Base-by-base conservation (phyloP, 2,329 filamentous ascomycete species). In the Bisporella sp. region DNA sequence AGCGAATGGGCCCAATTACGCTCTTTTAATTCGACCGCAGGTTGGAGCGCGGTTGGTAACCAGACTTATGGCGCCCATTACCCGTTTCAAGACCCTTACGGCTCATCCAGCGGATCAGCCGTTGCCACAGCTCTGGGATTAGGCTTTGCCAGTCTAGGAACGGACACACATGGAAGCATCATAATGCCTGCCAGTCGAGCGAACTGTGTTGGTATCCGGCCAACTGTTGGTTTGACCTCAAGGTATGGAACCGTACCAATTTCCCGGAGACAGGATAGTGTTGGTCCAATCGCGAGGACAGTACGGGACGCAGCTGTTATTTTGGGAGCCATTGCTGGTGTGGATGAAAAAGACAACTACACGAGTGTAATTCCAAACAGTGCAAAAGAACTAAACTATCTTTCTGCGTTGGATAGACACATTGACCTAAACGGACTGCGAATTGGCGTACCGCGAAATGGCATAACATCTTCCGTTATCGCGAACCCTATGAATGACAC, bases 151-250 rank as follows among this genome's bases (percentile, higher is more conserved):
- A n/a, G n/a, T n/a, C n/a, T 86, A 4, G 82, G 82, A 4, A 78
- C 81, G 0, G 82, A 82, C 63, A 86, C 82, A 12, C 29, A 47
- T 8, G 51, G 41, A 12, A 46, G 77, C n/a, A 85, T 87, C 47
- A 62, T 85, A 4, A 72, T 71, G 6, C 84, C 85, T 0, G 60
- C 69, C 0, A 56, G 64, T 30, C 45, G 54, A 6, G 84, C 78
- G 67, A 82, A 82, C 49, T 63, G 85, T 1, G 82, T 85, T 0
- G 83, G 81, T 1, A 81, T 87, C 61, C 84, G 82, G 62, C 80
- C 82, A 1, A 84, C 81, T 0, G 78, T 85, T 1, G 83, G 83
- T 0, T 68, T 86, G 4, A 84, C 77, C 0, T 81, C 78, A 1
- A 69, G 78, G 9, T 66, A 75, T 51, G 70, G 83, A 3, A 82